These are phyloP conservation scores for Naganishia cerealis DNA, from an alignment of 1,284 basidiomycete genomes.

Conservation along the genomic window DNA sequence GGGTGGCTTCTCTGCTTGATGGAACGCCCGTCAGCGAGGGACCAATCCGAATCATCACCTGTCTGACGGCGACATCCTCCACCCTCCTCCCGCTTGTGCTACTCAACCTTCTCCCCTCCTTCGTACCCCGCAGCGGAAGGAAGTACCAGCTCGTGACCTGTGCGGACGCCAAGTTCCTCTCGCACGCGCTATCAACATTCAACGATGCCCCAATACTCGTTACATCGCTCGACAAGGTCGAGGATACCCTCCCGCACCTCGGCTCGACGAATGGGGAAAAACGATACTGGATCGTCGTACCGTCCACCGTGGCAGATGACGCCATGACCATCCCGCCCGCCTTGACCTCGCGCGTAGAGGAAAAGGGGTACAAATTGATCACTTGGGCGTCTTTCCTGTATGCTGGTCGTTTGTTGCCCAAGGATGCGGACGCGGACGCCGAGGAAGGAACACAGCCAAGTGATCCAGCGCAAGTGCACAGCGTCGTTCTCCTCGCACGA, in stretches of 20 bases:
- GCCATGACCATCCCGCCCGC: neutral
- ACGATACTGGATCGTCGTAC: conserved; percentile 1
- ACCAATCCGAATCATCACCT: neutral
- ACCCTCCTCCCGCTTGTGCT: conserved; percentile 1
- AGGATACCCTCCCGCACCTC: neutral
- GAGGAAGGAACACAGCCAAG: neutral
- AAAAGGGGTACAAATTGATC: neutral
- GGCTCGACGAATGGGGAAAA: neutral
- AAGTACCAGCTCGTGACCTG: conserved; percentile 8
- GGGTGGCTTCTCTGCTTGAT: neutral
- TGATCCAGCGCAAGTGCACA: conserved; percentile 13
- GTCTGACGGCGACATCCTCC: neutral
- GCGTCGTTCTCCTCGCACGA: neutral
- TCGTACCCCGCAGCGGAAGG: neutral
- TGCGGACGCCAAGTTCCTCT: neutral
- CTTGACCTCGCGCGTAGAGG: neutral
- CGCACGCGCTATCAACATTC: neutral
- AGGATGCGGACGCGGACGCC: neutral
- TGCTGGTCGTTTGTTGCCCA: neutral
- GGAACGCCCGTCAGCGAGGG: neutral
- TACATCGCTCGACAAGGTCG: neutral
- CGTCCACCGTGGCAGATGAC: neutral
- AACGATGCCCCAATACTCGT: neutral
- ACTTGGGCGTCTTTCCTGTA: neutral
- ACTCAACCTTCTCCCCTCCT: conserved; percentile 4